Evolutionary conservation across 768 basidiomycete genomes (phyloP), one percentile per base, ranked within the genome.

Genomic region (Cyclocybe cylindracea): DNA sequence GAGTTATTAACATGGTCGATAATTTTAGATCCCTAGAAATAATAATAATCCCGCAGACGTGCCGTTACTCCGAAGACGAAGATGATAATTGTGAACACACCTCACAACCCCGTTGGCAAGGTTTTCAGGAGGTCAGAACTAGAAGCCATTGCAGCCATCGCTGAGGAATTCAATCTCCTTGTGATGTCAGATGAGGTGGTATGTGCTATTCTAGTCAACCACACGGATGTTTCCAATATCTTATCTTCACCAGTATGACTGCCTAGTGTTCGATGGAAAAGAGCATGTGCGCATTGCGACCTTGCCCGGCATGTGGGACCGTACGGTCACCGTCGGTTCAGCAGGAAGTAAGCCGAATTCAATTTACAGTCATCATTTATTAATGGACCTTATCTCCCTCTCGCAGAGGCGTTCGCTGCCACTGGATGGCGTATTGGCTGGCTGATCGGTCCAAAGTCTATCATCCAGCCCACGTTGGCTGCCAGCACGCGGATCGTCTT

Each of bases 401-500:
- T 47, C 56, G 14, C 69, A 95, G 94, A 98, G 77, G 85, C 93
- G 5, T 99, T 99, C 69, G 91, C 94, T 10, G 92, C 93, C 4
- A 99, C 96, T 2, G 96, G 97, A 19, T 98, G 94, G 95, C 87
- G 96, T 51, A 83, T 98, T 43, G 96, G 97, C 56, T 98, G 95
- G 95, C 82, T 96, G 7, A 87, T 98, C 60, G 97, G 87, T 13
- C 93, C 94, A 7, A 62, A 79, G 29, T 85, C 82, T 37, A 88
- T 98, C 61, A 89, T 95, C 48, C 73, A 76, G 40, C 93, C 96
- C 2, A 89, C 93, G 11, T 80, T 97, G 29, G 93, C 94, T 7
- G 96, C 93, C 5, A 85, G 83, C 44, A 96, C 95, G 0, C 87
- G 97, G 32, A 95, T 98, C 61, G 89, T 98, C 32, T 98, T 97